These are phyloP conservation scores for Phytophthora niederhauseri DNA, from an alignment of 352 stramenopile species.

Conservation along the genomic window DNA sequence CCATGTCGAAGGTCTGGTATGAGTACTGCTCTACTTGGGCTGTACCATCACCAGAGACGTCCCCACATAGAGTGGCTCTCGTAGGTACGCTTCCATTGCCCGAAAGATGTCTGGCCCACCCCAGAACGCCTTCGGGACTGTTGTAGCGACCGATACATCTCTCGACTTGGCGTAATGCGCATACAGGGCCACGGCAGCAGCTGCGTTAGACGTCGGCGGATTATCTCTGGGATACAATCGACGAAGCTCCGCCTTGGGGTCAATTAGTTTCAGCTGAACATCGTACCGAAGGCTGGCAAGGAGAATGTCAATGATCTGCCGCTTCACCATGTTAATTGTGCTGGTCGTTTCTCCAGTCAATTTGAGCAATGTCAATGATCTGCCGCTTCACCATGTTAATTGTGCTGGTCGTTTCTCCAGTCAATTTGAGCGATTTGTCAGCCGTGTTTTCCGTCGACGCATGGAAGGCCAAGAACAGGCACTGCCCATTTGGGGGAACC, in stretches of 20 bases:
- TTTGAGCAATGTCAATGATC: background rate
- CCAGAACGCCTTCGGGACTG: background rate
- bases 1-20: too few relatives aligned
- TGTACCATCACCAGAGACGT: too few relatives aligned
- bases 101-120: background rate
- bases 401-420: background rate
- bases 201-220: background rate
- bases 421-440: background rate
- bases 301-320: background rate
- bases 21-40: too few relatives aligned
- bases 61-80: background rate
- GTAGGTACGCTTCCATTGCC: background rate
- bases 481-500: background rate
- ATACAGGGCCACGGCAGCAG: background rate
- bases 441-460: background rate
- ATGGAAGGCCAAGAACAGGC: background rate
- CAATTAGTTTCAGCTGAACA: background rate
- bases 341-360: background rate
- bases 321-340: background rate
- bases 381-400: background rate
- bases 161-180: background rate
- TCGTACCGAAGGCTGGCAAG: background rate
- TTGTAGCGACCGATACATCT: background rate
- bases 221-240: background rate
- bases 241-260: background rate